A percentile compares a stretch with the other conserved stretches of the same genome.
Conservation (phyloP, 495 filamentous ascomycete genomes). For the Acidomyces sp. region DNA sequence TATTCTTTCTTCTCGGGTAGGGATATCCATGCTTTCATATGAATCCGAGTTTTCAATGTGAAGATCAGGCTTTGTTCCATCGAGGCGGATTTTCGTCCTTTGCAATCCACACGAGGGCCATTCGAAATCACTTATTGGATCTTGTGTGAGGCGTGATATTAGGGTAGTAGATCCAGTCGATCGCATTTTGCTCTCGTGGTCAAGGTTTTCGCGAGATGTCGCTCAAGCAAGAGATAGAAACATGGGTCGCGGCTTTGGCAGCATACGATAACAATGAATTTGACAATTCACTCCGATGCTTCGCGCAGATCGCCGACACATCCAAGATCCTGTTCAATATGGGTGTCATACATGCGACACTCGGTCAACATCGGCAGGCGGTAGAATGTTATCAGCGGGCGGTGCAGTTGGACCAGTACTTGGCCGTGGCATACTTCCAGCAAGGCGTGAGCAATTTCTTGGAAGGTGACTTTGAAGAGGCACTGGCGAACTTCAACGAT, state of each 20-base stretch:
- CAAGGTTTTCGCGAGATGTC: no score
- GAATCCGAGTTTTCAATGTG: no score
- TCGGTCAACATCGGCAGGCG: slow-evolving; percentile 92
- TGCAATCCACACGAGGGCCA: no score
- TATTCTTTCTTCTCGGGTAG: no score
- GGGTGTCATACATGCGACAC: slow-evolving; percentile 91
- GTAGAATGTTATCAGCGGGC: slow-evolving; percentile 92
- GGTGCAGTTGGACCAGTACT: slow-evolving; percentile 77
- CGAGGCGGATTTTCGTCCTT: no score
- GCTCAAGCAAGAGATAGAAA: slow-evolving; percentile 81
- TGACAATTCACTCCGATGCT: slow-evolving; percentile 67
- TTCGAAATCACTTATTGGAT: no score
- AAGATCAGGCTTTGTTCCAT: no score
- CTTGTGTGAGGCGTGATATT: no score
- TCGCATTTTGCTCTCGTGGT: no score
- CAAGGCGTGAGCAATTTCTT: slow-evolving; percentile 98
- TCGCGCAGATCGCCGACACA: slow-evolving; percentile 80
- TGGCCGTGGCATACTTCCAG: slow-evolving; percentile 97
- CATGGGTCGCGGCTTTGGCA: slow-evolving; percentile 83
- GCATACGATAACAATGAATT: slow-evolving; percentile 96
- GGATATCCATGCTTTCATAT: no score
- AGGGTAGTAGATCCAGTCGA: no score
- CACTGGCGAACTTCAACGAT: slow-evolving; percentile 97
- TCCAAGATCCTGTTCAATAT: slow-evolving; percentile 99
- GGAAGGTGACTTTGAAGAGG: slow-evolving; percentile 93